These are phyloP conservation scores for Aspergillus sp. DNA, from an alignment of 2,329 filamentous ascomycete species.

Conservation along the genomic window DNA sequence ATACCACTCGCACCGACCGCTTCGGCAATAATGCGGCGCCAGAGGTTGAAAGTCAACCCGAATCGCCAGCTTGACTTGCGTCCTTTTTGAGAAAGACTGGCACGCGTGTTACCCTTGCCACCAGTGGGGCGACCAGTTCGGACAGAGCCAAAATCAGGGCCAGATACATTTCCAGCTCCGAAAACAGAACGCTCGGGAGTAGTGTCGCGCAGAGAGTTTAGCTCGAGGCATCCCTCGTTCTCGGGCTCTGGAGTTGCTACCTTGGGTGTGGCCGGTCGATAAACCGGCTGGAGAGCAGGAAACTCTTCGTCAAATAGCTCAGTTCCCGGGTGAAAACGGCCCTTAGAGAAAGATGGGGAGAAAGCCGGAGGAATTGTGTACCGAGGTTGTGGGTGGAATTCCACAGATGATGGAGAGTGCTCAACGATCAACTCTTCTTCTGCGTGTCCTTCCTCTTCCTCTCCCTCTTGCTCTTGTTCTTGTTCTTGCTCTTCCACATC, in stretches of 20 bases:
- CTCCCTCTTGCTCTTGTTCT: background rate
- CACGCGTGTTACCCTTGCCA: slow-evolving; percentile 3
- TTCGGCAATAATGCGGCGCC: slow-evolving; percentile 31
- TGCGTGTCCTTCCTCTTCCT: background rate
- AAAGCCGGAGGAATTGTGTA: background rate
- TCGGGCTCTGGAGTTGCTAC: background rate
- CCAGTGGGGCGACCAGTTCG: background rate
- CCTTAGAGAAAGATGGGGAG: background rate
- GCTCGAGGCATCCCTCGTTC: background rate
- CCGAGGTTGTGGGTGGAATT: background rate
- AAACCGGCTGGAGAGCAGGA: slow-evolving; percentile 15
- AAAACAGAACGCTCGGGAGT: background rate
- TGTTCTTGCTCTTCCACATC: background rate
- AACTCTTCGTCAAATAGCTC: slow-evolving; percentile 22
- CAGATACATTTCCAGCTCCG: background rate
- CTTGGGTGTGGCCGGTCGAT: background rate
- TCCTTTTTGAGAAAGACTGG: background rate
- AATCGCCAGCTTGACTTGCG: slow-evolving; percentile 24
- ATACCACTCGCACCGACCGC: slow-evolving; percentile 25
- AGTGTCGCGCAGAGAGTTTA: background rate
- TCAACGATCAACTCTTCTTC: background rate
- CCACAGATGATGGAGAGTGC: background rate
- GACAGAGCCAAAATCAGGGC: background rate
- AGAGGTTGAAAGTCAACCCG: slow-evolving; percentile 27
- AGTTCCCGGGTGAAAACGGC: slow-evolving; percentile 17